Conservation (phyloP, 78 protist genomes). For the Anaeramoeba ignava region DNA sequence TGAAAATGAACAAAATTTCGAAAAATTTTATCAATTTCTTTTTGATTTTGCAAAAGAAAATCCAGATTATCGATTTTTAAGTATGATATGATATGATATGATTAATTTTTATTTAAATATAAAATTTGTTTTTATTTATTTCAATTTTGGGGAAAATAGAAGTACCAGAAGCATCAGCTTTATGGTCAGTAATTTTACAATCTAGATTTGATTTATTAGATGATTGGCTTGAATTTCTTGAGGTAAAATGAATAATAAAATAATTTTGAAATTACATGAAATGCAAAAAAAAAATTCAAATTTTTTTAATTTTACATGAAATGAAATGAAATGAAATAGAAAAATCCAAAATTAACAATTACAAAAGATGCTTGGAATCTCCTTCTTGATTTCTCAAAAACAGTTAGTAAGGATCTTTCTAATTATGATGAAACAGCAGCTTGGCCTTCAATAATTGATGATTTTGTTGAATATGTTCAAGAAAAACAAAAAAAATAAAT, state of each 20-base stretch:
- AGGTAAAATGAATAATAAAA: not conserved
- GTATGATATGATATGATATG: no score
- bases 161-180: not conserved
- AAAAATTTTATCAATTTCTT: no score
- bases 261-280: no score
- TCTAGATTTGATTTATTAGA: not conserved
- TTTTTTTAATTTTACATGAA: no score
- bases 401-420: slow-evolving; percentile 3
- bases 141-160: no score
- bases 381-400: slow-evolving; percentile 11
- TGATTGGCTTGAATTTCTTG: not conserved
- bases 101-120: no score
- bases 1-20: no score
- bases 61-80: no score
- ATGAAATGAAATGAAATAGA: no score
- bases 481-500: not conserved
- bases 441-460: slow-evolving; percentile 33
- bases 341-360: not conserved
- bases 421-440: slow-evolving; percentile 29
- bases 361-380: slow-evolving; percentile 30
- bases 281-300: no score
- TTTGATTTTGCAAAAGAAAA: no score
- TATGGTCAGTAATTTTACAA: not conserved
- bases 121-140: no score
- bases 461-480: slow-evolving; percentile 23